A percentile compares a stretch with the other conserved stretches of the same genome.
These are phyloP conservation scores for Xylariaceae sp. DNA, from an alignment of 2,329 filamentous ascomycete genomes.

Conservation along the genomic window DNA sequence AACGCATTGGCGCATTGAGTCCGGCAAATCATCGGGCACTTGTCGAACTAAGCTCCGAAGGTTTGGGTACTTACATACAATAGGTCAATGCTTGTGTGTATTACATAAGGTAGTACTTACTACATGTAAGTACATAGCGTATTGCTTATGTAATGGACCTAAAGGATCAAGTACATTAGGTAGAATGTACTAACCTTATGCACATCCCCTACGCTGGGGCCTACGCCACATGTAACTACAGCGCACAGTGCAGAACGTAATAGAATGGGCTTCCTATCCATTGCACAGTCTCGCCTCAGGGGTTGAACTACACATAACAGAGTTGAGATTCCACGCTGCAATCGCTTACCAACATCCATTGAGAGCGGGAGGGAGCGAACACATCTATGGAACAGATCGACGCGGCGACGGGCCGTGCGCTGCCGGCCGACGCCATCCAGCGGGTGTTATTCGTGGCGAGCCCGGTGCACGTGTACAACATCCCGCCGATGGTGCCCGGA, in stretches of 20 bases:
- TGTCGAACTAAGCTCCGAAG: not conserved
- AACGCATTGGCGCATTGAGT: not conserved
- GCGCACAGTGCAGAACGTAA: not conserved
- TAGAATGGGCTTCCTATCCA: not conserved
- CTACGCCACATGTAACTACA: not conserved
- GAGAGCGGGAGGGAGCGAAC: constrained; percentile 8
- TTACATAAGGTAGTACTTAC: too few relatives aligned
- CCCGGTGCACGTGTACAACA: constrained; percentile 82
- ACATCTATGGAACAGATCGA: constrained; percentile 73
- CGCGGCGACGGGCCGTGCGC: constrained; percentile 68
- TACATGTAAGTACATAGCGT: too few relatives aligned
- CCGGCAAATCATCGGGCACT: constrained; percentile 23
- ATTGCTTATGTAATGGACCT: too few relatives aligned
- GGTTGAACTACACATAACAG: not conserved
- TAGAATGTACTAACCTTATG: too few relatives aligned
- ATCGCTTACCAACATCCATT: too few relatives aligned
- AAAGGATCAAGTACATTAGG: too few relatives aligned
- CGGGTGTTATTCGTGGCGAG: constrained; percentile 77
- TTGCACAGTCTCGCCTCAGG: not conserved
- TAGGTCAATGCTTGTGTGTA: too few relatives aligned
- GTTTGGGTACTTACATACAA: too few relatives aligned
- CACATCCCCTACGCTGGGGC: too few relatives aligned
- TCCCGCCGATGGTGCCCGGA: constrained; percentile 76
- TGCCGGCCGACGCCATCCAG: constrained; percentile 79
- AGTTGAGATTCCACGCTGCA: not conserved